Evolutionary conservation across 2,329 filamentous ascomycete genomes (phyloP).

Genomic region (Fusarium sp.): DNA sequence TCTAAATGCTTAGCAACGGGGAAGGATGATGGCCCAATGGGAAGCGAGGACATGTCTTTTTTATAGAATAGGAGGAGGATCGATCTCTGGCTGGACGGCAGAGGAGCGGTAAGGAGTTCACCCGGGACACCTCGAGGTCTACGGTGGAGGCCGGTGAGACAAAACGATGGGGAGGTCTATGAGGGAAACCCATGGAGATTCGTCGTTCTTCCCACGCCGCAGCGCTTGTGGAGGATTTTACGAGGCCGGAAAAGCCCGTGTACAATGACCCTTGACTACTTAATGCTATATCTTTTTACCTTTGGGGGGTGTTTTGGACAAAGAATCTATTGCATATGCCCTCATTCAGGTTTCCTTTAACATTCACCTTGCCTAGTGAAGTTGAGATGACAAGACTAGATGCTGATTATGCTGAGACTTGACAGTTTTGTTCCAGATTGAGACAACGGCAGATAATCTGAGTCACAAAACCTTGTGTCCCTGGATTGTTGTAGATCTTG

Average conservation of each 20-base stretch:
- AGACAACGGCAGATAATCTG: neutral
- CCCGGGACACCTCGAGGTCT: conserved; percentile 23
- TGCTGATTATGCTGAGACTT: neutral
- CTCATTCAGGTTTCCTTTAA: conserved; percentile 12
- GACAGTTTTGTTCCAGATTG: neutral
- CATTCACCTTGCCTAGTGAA: neutral
- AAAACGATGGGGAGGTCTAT: conserved; percentile 19
- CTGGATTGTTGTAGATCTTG: neutral
- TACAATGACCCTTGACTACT: conserved; percentile 58
- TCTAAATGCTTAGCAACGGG: neutral
- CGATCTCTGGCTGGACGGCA: conserved; percentile 19
- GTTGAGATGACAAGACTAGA: neutral
- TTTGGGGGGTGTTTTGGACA: conserved; percentile 41
- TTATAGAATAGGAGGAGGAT: conserved; percentile 38
- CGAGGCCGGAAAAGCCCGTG: conserved; percentile 50
- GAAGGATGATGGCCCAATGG: conserved; percentile 8
- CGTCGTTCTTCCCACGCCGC: conserved; percentile 19
- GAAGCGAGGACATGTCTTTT: conserved; percentile 37
- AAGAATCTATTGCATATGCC: conserved; percentile 40
- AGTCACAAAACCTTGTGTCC: neutral
- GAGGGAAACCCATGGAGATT: conserved; percentile 24
- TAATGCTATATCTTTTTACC: conserved; percentile 52
- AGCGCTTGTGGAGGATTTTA: conserved; percentile 37
- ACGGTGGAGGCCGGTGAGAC: conserved; percentile 14
- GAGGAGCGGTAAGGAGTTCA: conserved; percentile 25